phyloP scores from a whole-genome alignment of 345 rosid species.

The Gossypium bickii region DNA sequence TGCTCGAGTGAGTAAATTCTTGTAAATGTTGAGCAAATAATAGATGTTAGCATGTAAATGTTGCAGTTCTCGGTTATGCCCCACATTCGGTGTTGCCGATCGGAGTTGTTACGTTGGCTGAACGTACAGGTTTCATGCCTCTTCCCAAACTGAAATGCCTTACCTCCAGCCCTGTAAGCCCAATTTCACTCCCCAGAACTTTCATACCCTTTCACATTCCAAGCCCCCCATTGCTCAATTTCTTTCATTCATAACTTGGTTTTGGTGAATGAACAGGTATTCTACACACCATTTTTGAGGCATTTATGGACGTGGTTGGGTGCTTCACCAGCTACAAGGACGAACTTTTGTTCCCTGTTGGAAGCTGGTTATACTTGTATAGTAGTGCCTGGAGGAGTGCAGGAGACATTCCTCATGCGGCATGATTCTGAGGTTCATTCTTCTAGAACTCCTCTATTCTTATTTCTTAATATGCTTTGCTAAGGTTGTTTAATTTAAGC shows the following conservation, averaged over 20 bases:
- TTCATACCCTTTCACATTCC: not conserved
- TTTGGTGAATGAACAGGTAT: slow-evolving; percentile 43
- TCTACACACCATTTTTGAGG: slow-evolving; percentile 81
- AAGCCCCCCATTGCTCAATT: not conserved
- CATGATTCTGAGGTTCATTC: slow-evolving; percentile 58
- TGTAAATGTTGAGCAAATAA: not conserved
- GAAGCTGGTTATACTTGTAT: slow-evolving; percentile 73
- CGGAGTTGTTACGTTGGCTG: slow-evolving; percentile 69
- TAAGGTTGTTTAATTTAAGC: too few relatives aligned
- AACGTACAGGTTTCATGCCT: slow-evolving; percentile 79
- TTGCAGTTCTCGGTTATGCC: slow-evolving; percentile 80
- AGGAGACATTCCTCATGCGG: slow-evolving; percentile 69
- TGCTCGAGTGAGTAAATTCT: not conserved
- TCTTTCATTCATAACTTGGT: not conserved
- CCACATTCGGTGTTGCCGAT: slow-evolving; percentile 91
- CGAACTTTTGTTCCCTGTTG: slow-evolving; percentile 61
- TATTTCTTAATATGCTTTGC: too few relatives aligned
- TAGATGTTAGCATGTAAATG: slow-evolving; percentile 2
- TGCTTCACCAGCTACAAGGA: slow-evolving; percentile 74
- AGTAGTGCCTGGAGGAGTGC: slow-evolving; percentile 91
- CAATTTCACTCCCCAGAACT: not conserved
- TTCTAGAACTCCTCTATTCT: not conserved
- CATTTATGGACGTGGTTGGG: slow-evolving; percentile 98
- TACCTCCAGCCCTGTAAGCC: slow-evolving; percentile 77
- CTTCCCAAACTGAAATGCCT: slow-evolving; percentile 79